phyloP scores from a whole-genome alignment of 306 rosid species.

The Parietaria judaica region DNA sequence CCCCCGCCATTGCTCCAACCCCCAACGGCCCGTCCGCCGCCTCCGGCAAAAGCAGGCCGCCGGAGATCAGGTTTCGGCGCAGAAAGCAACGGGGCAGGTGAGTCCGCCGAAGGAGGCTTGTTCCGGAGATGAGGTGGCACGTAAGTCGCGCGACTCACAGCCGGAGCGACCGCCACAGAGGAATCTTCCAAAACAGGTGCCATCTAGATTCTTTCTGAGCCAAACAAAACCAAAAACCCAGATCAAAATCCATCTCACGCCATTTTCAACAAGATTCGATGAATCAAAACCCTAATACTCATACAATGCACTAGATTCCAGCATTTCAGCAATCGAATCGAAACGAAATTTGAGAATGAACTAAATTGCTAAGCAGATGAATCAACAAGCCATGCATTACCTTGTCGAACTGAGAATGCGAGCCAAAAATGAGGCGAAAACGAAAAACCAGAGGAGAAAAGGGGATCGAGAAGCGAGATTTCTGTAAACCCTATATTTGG shows the following conservation, averaged over 20 bases:
- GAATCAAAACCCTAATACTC: slow-evolving; percentile 15
- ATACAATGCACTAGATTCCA: too few species aligned
- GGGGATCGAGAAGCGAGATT: slow-evolving; percentile 3
- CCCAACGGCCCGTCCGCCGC: slow-evolving; percentile 4
- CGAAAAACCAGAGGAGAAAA: neutral
- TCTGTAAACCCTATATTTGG: neutral
- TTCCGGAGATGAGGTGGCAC: slow-evolving; percentile 82
- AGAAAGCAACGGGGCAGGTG: slow-evolving; percentile 21
- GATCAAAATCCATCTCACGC: slow-evolving; percentile 15
- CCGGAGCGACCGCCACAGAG: slow-evolving; percentile 46
- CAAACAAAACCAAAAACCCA: slow-evolving; percentile 10
- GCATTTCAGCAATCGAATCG: too few species aligned
- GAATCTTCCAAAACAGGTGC: too few species aligned
- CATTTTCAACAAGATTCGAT: slow-evolving; percentile 8
- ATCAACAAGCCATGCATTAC: slow-evolving; percentile 1
- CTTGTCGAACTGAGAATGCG: neutral
- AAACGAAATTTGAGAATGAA: too few species aligned
- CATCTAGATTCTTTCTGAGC: too few species aligned
- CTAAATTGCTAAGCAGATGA: too few species aligned
- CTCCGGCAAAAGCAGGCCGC: slow-evolving; percentile 30
- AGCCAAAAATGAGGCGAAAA: neutral
- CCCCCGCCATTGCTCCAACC: slow-evolving; percentile 43
- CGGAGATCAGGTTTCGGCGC: slow-evolving; percentile 35
- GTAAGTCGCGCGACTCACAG: slow-evolving; percentile 39
- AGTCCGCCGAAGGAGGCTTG: slow-evolving; percentile 29